Percentiles rank a stretch among this genome's conserved stretches.
phyloP scores from a whole-genome alignment of 2,329 filamentous ascomycete species.

The Cercospora janseana region DNA sequence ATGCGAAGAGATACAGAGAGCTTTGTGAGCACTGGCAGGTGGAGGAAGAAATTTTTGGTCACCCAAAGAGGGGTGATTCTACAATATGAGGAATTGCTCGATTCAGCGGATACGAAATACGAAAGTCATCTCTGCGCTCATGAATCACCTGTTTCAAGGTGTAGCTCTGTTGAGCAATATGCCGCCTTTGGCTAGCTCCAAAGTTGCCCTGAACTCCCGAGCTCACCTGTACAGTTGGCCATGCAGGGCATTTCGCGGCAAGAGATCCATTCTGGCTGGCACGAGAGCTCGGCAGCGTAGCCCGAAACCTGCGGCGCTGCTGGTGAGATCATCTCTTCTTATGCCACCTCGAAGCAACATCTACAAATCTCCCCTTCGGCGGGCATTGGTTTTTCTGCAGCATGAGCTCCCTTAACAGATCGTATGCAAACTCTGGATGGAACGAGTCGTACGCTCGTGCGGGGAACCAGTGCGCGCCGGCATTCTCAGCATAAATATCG shows the following conservation, averaged over 20 bases:
- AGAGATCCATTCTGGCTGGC: too few species aligned
- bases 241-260: too few species aligned
- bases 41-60: slow-evolving; percentile 60
- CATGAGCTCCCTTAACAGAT: slow-evolving; percentile 6
- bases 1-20: slow-evolving; percentile 51
- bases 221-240: too few species aligned
- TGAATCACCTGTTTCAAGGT: too few species aligned
- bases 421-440: slow-evolving; percentile 10
- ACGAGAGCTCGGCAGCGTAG: too few species aligned
- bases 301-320: too few species aligned
- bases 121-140: too few species aligned
- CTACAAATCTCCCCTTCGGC: neutral
- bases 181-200: too few species aligned
- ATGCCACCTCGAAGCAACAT: neutral
- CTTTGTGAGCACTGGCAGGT: slow-evolving; percentile 56
- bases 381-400: slow-evolving; percentile 3
- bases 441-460: slow-evolving; percentile 1
- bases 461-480: neutral
- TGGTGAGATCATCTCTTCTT: slow-evolving; percentile 1
- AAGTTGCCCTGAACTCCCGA: too few species aligned
- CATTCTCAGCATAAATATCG: slow-evolving; percentile 6
- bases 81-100: neutral
- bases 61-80: slow-evolving; percentile 26
- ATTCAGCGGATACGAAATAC: neutral
- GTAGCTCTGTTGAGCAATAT: too few species aligned